Base-by-base conservation (phyloP, 495 filamentous ascomycete genomes). In the Haplographium delicatum region DNA sequence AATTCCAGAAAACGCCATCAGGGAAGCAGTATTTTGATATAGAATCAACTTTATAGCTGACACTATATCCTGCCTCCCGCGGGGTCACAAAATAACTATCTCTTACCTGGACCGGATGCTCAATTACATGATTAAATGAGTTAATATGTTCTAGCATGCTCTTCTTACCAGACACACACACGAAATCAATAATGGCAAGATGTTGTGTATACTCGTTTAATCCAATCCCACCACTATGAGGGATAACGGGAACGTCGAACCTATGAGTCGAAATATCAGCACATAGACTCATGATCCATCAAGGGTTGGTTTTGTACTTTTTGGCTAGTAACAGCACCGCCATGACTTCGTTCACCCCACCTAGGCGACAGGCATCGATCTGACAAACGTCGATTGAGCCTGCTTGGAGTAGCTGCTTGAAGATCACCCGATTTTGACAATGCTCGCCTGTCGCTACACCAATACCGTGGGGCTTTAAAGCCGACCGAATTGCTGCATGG, bases 161-260 rank as follows among this genome's bases (percentile, higher is more conserved):
- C 65, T 72, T 72, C 68, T 79, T 76, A 1, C 79, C 81, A 22
- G 61, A 72, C 6, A 84, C 76, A 47, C 76, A 74, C 7, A 84
- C 77, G 50, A 83, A 84, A 59, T 84, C 79, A 49, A 84, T 82
- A 1, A 78, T 83, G 59, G 71, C 76, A 33, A 84, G 62, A 59
- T 84, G 81, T 64, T 83, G 79, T 2, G 80, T 83, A 66, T 83
- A 83, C 60, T 84, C 81, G 8, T 79, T 80, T 40, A 84, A 64
- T 30, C 79, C 79, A 23, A 84, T 80, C 57, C 80, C 81, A 33
- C 81, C 81, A 9, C 67, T 73, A 66, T 84, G 80, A 3, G 80
- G 80, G 16, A 84, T 80, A 49, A 82, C 76, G 5, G 79, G 80
- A 13, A 84, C 66, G 19, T 68, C 67, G 56, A 80, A 77, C 24